These are phyloP conservation scores for Kurtzmaniella quercitrusa DNA, from an alignment of 1,139 yeast genomes.

Conservation along the genomic window DNA sequence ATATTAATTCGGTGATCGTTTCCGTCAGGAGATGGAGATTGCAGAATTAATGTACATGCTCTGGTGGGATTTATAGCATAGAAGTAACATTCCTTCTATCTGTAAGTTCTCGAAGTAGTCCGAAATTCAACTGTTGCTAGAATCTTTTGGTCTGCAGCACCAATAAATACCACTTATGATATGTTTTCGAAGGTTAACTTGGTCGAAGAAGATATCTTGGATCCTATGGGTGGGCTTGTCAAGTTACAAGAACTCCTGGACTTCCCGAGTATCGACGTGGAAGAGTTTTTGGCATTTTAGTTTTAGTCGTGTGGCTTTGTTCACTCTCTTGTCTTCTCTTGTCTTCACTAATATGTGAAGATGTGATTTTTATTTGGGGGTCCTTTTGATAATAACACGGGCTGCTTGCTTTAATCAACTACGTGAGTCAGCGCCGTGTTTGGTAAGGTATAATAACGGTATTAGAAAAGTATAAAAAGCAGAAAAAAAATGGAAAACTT, in stretches of 20 bases:
- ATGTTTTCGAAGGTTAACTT: conserved; percentile 7
- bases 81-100: conserved; percentile 26
- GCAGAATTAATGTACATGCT: conserved; percentile 24
- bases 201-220: background rate
- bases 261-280: conserved; percentile 2
- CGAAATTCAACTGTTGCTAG: background rate
- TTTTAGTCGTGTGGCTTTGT: background rate
- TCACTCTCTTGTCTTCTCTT: too few relatives aligned
- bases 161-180: conserved; percentile 30
- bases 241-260: background rate
- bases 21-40: conserved; percentile 13
- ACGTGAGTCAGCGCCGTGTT: background rate
- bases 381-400: background rate
- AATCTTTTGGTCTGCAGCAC: conserved; percentile 38
- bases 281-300: conserved; percentile 3
- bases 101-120: conserved; percentile 1
- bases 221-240: background rate
- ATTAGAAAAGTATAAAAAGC: background rate
- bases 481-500: conserved; percentile 2
- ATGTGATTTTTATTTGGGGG: too few relatives aligned
- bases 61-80: conserved; percentile 29
- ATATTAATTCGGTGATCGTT: conserved; percentile 18
- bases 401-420: background rate
- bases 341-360: too few relatives aligned
- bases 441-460: background rate